These are phyloP conservation scores for Dendrobium officinale DNA, from an alignment of 106 monocot species.

Conservation along the genomic window DNA sequence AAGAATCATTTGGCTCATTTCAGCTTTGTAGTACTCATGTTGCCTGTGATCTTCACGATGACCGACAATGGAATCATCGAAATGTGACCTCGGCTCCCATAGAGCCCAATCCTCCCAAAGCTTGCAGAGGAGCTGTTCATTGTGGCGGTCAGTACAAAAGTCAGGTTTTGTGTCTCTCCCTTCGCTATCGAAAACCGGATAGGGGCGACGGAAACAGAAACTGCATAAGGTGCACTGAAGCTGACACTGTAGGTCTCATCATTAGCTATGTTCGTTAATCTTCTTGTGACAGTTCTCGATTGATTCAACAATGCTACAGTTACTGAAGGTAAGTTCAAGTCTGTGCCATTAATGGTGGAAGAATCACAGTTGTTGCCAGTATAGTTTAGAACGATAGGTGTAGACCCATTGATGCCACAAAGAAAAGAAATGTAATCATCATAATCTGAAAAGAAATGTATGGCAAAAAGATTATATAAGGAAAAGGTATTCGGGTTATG, in stretches of 20 bases:
- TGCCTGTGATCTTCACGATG: constrained; percentile 50
- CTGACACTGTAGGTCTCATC: constrained; percentile 58
- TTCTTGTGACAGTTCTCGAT: constrained; percentile 53
- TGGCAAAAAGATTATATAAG: background rate
- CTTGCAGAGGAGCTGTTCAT: constrained; percentile 62
- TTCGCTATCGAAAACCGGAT: constrained; percentile 43
- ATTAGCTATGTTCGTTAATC: constrained; percentile 53
- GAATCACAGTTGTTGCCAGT: constrained; percentile 48
- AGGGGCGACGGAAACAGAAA: constrained; percentile 55
- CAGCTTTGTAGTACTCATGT: constrained; percentile 14
- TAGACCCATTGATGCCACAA: constrained; percentile 79
- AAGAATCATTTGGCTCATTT: background rate
- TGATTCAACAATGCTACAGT: constrained; percentile 66
- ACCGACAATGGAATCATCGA: constrained; percentile 59
- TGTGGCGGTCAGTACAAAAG: constrained; percentile 58
- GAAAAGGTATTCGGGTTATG: background rate
- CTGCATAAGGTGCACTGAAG: constrained; percentile 74
- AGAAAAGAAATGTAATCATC: constrained; percentile 77
- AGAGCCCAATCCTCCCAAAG: constrained; percentile 75
- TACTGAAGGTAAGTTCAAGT: constrained; percentile 89
- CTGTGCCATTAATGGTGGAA: constrained; percentile 35
- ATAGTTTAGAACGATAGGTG: constrained; percentile 67
- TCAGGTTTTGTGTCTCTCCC: constrained; percentile 49
- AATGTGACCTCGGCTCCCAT: constrained; percentile 65
- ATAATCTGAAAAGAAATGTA: constrained; percentile 42